Evolutionary conservation across 2,329 filamentous ascomycete species (phyloP), one percentile per base, ranked within the genome.

Genomic region (Fusarium anthophilum): DNA sequence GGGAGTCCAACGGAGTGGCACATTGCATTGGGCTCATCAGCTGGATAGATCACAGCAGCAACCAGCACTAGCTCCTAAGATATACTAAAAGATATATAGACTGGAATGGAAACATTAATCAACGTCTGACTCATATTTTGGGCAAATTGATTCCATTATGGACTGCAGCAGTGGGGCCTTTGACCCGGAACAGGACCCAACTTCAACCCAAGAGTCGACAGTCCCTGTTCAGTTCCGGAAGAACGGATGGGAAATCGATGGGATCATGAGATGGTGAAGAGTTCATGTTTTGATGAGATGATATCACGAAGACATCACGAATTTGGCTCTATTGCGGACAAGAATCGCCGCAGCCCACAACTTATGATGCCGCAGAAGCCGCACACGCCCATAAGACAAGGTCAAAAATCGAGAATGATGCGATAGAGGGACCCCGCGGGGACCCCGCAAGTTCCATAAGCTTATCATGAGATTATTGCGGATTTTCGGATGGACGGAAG

Each of bases 41-140:
- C 2, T 11, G 5, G 17, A 20, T 20, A 15, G 32, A 9, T 17
- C 32, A 4, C 0, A 14, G 4, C 9, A 20, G 22, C 22, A 3
- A n/a, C 17, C 1, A 24, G 8, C 17, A 24, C 17, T 20, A 20
- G 17, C 12, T 6, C 18, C 6, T 14, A 8, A 8, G 3, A 24
- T 20, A 10, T 8, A 24, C 30, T 18, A 14, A 32, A 14, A 35
- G 17, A 24, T 5, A 24, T 3, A 20, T 24, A 11, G 30, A 51
- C 8, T 24, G 6, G 13, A 0, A 2, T 20, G 20, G 12, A 35
- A 2, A 0, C 7, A 24, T 20, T 0, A 35, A 35, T 18, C 4
- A 35, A 28, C 1, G 20, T 24, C 18, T 37, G 20, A 41, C 14
- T n/a, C 4, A 41, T 15, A 12, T 39, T 11, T 8, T 8, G 20